A percentile compares a stretch with the other conserved stretches of the same genome.
Evolutionary conservation across 2,329 filamentous ascomycete species (phyloP).

Genomic region (Penicillium aurantiogriseum): DNA sequence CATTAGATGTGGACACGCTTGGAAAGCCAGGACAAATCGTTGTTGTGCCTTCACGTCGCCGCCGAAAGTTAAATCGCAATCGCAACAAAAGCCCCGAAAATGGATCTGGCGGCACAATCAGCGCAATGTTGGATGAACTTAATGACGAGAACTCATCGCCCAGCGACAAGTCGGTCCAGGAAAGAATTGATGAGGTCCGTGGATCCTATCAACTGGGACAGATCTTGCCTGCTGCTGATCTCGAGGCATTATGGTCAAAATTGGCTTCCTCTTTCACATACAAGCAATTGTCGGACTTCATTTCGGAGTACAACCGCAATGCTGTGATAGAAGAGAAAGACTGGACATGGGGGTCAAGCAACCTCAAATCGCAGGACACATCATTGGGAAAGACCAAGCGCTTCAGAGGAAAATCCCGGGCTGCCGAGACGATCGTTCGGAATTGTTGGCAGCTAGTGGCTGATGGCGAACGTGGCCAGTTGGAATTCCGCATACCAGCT

Average conservation of each 20-base stretch:
- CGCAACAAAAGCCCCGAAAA: constrained; percentile 4
- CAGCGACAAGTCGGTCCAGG: constrained; percentile 17
- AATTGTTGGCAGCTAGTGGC: constrained; percentile 41
- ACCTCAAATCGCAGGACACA: constrained; percentile 16
- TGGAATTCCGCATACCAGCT: constrained; percentile 35
- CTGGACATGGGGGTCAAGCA: constrained; percentile 34
- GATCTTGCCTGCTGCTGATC: constrained; percentile 29
- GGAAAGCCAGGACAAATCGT: constrained; percentile 41
- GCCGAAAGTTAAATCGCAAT: constrained; percentile 7
- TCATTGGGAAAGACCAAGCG: constrained; percentile 20
- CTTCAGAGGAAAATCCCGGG: constrained; percentile 31
- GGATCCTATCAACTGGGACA: constrained; percentile 22
- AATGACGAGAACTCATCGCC: constrained; percentile 17
- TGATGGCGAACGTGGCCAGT: constrained; percentile 35
- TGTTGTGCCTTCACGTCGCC: constrained; percentile 31
- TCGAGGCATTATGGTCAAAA: constrained; percentile 30
- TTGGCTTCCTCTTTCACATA: constrained; percentile 37
- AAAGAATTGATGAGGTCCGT: constrained; percentile 32
- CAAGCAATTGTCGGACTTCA: constrained; percentile 35
- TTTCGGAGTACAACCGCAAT: constrained; percentile 10
- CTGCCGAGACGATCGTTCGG: constrained; percentile 39
- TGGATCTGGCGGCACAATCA: constrained; percentile 5
- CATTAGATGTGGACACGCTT: constrained; percentile 34
- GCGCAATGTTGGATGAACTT: constrained; percentile 30
- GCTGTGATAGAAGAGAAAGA: not conserved